Base-by-base conservation (phyloP, 345 rosid genomes). In the Salix dunnii region DNA sequence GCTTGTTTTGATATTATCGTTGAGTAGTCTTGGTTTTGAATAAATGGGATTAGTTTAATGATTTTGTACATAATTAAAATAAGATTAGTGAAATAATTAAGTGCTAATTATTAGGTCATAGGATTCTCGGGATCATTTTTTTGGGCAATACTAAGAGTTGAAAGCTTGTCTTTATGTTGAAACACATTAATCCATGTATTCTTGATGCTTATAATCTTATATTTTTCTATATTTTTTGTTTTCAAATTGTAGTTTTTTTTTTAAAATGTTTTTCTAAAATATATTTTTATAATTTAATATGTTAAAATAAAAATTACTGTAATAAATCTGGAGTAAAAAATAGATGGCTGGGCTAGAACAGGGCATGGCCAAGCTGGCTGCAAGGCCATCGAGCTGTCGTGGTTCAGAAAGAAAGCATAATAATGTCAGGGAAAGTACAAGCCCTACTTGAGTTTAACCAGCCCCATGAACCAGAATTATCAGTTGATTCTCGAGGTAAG, bases 111-210 rank as follows among this genome's bases (percentile, higher is more conserved):
- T 27, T 7, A 21, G 21, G 31, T 75, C 84, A 72, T 84, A 81
- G 85, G 90, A 86, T 86, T 77, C 77, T 82, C 25, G 51, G 78
- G 82, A 55, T 74, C n/a, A 27, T 55, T 53, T 75, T 65, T 27
- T 36, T n/a, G 79, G 77, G 62, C 75, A 63, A 78, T 2, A 69
- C 58, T 33, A 53, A 40, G 80, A 76, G 73, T n/a, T 70, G 14
- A 28, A 55, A 2, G 5, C 58, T 79, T 83, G 86, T 86, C 86
- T 74, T 77, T 23, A 28, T 30, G 38, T 28, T 16, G 8, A 25
- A 5, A 55, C 4, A 20, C 60, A 53, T 53, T 0, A 21, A 55
- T 9, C 8, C 1, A 55, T 55, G 27, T 1, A n/a, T 21, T n/a
- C 14, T 10, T 40, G 43, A 10, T 11, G 43, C 3, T 40, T 12